Evolutionary conservation across 306 rosid species (phyloP).

Genomic region (Sesbania bispinosa): DNA sequence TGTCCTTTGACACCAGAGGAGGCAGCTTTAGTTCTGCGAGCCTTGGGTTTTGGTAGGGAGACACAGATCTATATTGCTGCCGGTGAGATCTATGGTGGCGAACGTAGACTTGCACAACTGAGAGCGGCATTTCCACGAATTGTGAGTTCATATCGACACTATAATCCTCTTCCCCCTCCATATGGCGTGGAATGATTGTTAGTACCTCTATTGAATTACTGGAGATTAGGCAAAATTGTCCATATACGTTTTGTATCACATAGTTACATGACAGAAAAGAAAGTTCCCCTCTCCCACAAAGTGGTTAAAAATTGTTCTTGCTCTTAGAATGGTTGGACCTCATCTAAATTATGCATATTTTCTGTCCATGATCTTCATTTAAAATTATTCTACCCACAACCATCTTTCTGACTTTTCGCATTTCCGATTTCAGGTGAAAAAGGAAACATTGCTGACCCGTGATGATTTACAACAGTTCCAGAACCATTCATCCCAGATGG

Average conservation of each 20-base stretch:
- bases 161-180: neutral
- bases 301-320: neutral
- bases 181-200: no score
- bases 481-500: constrained; percentile 93
- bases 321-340: neutral
- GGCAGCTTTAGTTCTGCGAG: constrained; percentile 60
- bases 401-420: constrained; percentile 13
- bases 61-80: constrained; percentile 91
- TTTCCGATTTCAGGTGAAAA: constrained; percentile 55
- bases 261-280: neutral
- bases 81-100: constrained; percentile 82
- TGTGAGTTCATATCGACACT: constrained; percentile 51
- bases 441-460: constrained; percentile 64
- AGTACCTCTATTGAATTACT: no score
- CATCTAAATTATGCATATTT: neutral
- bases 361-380: neutral
- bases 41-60: constrained; percentile 66
- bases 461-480: constrained; percentile 72
- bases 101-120: constrained; percentile 65
- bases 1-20: constrained; percentile 97
- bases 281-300: neutral
- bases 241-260: neutral
- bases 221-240: neutral
- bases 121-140: constrained; percentile 66
- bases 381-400: neutral